phyloP scores from a whole-genome alignment of 768 basidiomycete genomes.

The Cystobasidium ongulense region DNA sequence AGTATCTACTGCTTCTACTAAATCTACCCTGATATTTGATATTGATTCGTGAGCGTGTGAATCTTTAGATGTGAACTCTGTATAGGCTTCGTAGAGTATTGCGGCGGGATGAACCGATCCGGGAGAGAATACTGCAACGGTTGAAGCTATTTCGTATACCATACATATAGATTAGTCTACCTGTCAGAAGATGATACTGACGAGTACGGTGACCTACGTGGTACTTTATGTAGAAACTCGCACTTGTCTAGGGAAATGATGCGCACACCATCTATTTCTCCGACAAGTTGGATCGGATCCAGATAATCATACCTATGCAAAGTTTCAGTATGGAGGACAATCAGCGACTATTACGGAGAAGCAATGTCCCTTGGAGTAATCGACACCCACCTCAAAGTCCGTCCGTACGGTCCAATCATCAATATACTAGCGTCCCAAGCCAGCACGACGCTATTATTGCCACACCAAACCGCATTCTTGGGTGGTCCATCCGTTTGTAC shows the following conservation, averaged over 20 bases:
- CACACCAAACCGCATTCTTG: constrained; percentile 83
- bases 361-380: not conserved
- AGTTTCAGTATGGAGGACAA: no score
- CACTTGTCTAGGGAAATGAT: constrained; percentile 68
- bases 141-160: constrained; percentile 53
- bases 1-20: constrained; percentile 76
- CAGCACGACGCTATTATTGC: constrained; percentile 83
- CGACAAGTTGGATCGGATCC: constrained; percentile 66
- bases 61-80: constrained; percentile 63
- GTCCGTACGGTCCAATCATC: constrained; percentile 86
- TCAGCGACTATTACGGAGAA: no score
- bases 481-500: constrained; percentile 44
- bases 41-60: constrained; percentile 91
- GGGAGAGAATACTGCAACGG: constrained; percentile 75
- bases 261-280: constrained; percentile 84
- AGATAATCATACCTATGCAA: constrained; percentile 79
- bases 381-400: constrained; percentile 63
- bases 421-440: constrained; percentile 70
- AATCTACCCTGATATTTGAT: constrained; percentile 73
- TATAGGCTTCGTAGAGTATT: constrained; percentile 84
- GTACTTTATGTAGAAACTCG: constrained; percentile 89
- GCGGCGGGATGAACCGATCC: constrained; percentile 87
- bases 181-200: not conserved
- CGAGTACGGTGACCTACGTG: constrained; percentile 52
- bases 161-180: not conserved